Conservation (phyloP, 1,139 yeast genomes). For the Eremothecium gossypii region DNA sequence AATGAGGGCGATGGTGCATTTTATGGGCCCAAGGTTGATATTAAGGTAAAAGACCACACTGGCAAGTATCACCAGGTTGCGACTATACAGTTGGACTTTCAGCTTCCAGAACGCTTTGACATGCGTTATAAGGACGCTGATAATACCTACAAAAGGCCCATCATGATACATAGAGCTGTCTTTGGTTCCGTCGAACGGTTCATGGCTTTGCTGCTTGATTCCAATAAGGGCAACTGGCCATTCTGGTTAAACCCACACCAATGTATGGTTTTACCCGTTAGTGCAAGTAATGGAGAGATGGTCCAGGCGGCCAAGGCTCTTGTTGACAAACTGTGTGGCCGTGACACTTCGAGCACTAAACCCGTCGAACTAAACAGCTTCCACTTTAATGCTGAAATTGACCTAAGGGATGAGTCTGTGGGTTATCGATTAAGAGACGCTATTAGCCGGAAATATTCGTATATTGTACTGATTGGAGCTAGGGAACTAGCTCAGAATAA, state of each 20-base stretch:
- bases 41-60: slow-evolving; percentile 72
- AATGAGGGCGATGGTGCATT: slow-evolving; percentile 96
- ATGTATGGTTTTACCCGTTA: slow-evolving; percentile 77
- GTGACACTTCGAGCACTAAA: slow-evolving; percentile 12
- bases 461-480: slow-evolving; percentile 78
- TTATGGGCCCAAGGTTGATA: slow-evolving; percentile 93
- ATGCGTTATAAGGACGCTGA: slow-evolving; percentile 53
- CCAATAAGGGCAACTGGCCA: slow-evolving; percentile 94
- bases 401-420: slow-evolving; percentile 64
- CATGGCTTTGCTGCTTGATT: slow-evolving; percentile 83
- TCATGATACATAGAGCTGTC: slow-evolving; percentile 90
- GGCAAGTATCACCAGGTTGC: slow-evolving; percentile 90
- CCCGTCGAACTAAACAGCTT: slow-evolving; percentile 49
- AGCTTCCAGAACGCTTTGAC: slow-evolving; percentile 78
- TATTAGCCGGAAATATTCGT: slow-evolving; percentile 65
- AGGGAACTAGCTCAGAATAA: slow-evolving; percentile 57
- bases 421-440: slow-evolving; percentile 78
- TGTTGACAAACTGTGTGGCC: slow-evolving; percentile 20
- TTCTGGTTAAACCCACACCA: slow-evolving; percentile 97
- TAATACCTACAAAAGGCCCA: slow-evolving; percentile 54
- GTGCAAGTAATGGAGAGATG: slow-evolving; percentile 48
- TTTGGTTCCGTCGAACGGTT: slow-evolving; percentile 92
- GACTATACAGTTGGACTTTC: slow-evolving; percentile 91
- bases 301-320: slow-evolving; percentile 32
- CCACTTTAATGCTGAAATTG: slow-evolving; percentile 68